A percentile compares a stretch with the other conserved stretches of the same genome.
Conservation (phyloP, 495 filamentous ascomycete genomes). For the Oleoguttula mirabilis region DNA sequence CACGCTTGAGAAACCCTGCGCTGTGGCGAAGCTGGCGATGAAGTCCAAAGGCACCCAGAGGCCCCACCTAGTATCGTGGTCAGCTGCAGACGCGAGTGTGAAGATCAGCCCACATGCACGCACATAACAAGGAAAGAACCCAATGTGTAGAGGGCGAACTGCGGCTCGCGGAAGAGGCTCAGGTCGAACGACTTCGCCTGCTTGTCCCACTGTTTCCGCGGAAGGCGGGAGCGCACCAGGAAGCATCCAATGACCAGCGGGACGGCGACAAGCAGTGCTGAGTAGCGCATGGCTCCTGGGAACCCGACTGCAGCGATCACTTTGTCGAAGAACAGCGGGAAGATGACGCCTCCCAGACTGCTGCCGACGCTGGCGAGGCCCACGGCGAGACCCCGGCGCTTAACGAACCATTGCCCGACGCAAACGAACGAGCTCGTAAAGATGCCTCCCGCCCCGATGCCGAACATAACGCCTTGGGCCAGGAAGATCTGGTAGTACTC, state of each 20-base stretch:
- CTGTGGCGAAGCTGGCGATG: background rate
- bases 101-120: background rate
- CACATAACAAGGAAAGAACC: background rate
- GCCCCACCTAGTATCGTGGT: background rate
- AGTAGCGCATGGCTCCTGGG: background rate
- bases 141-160: background rate
- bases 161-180: background rate
- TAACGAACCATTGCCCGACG: constrained; percentile 4
- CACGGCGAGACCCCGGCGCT: background rate
- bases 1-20: background rate
- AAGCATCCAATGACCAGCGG: background rate
- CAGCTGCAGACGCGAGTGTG: background rate
- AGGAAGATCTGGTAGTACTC: constrained; percentile 1
- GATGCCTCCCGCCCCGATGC: background rate
- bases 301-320: background rate
- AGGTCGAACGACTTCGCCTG: background rate
- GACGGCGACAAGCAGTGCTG: background rate
- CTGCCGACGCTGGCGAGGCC: constrained; percentile 1
- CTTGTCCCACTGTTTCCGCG: background rate
- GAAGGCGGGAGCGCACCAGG: background rate
- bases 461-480: background rate
- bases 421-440: background rate
- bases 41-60: background rate
- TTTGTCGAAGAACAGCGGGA: background rate
- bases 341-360: background rate